These are phyloP conservation scores for Panicum virgatum DNA, from an alignment of 202 grass and related monocot genomes.

Conservation along the genomic window DNA sequence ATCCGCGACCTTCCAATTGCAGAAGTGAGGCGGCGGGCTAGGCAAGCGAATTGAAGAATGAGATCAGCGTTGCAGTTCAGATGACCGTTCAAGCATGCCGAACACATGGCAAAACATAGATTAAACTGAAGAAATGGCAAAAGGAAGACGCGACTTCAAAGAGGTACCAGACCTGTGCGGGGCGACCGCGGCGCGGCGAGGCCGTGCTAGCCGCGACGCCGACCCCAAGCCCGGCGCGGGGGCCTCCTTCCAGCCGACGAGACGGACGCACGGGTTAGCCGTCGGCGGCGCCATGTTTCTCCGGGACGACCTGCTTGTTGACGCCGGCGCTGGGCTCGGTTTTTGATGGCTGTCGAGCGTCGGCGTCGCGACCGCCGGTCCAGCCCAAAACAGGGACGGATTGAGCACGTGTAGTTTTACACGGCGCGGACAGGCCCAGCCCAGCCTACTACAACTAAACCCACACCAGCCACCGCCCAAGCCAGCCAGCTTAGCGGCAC, in stretches of 20 bases:
- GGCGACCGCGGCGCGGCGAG: too few species aligned
- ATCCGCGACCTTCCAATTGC: not conserved
- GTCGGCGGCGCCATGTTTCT: constrained; percentile 7
- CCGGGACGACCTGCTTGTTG: too few species aligned
- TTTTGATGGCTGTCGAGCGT: too few species aligned
- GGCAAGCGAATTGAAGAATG: not conserved
- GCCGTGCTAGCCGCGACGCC: not conserved
- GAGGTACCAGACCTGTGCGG: too few species aligned
- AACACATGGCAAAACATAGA: not conserved
- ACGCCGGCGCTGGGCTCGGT: too few species aligned
- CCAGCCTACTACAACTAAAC: too few species aligned
- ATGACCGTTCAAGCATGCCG: not conserved
- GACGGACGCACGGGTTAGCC: constrained; percentile 17
- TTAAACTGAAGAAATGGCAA: not conserved
- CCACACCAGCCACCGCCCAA: too few species aligned
- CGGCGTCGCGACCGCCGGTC: too few species aligned
- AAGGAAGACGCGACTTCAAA: not conserved
- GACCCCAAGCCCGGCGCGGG: not conserved
- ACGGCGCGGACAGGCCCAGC: too few species aligned
- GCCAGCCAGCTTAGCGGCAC: too few species aligned
- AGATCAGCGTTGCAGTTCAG: not conserved
- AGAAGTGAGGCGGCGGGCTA: not conserved
- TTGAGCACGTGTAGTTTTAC: too few species aligned
- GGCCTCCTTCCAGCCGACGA: constrained; percentile 12
- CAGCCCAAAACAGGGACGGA: too few species aligned